Base-by-base conservation (phyloP, 2,329 filamentous ascomycete genomes). In the Diaporthe batatas region DNA sequence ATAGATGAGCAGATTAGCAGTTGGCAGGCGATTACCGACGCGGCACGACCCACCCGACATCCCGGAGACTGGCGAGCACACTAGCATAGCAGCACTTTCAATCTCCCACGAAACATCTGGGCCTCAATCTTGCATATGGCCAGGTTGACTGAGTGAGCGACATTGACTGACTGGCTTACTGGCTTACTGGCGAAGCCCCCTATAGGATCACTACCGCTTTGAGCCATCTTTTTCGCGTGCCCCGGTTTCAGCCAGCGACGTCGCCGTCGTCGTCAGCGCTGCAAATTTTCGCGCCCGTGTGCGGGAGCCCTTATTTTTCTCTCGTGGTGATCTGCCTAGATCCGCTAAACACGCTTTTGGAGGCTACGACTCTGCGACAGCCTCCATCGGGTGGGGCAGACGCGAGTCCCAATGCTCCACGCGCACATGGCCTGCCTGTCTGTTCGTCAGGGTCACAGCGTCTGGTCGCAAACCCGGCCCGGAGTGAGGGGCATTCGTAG, bases 221-320 rank as follows among this genome's bases (percentile, higher is more conserved):
- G 32, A 47, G 47, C 62, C 14, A 53, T 39, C 7, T 6, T 25
- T 8, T 36, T 39, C 29, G 44, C 62, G 32, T 65, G 16, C 44
- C 25, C 47, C 32, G 47, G 62, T 67, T 53, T 67, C 62, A 67
- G 62, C 62, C 62, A 53, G 29, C 62, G 62, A 67, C 47, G 47
- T 53, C 62, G 62, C 62, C 62, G 47, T 53, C 62, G 62, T 67
- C 62, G 47, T 67, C 62, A 67, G 62, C 62, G 25, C 47, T 53
- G 44, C 21, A 67, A 25, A 53, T 36, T 39, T 32, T 53, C 6
- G 7, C 62, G 62, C 44, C 62, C 47, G 62, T 67, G 62, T 36
- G 44, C n/a, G 29, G 12, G 47, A 39, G 62, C 44, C 62, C 39
- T 23, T 39, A 21, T 16, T 5, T 21, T 1, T 29, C 2, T 29